Conservation (phyloP, 2,329 filamentous ascomycete species). For the Hypoxylon sp. region DNA sequence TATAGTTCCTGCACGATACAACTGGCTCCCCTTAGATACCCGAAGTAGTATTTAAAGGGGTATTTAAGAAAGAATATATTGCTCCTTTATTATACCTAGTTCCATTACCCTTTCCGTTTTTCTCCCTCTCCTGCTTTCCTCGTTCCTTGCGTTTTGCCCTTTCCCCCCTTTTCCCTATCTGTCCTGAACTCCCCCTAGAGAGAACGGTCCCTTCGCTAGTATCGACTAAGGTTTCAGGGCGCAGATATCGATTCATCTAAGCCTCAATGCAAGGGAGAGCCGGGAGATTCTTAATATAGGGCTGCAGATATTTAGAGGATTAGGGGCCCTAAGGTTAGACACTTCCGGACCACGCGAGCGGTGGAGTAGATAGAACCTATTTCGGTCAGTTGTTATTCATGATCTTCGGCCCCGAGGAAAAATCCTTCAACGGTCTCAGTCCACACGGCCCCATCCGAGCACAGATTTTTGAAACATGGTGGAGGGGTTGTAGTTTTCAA, state of each 20-base stretch:
- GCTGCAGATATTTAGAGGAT: not conserved
- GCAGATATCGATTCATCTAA: not conserved
- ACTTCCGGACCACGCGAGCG: not conserved
- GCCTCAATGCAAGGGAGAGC: not conserved
- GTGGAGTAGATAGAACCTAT: not conserved
- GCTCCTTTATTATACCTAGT: not conserved
- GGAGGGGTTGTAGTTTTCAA: not conserved
- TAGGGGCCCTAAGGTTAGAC: not conserved
- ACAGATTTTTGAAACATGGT: constrained; percentile 2
- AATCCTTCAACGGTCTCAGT: not conserved
- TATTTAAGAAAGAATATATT: not conserved
- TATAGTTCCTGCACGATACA: not conserved
- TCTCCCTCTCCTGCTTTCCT: not conserved
- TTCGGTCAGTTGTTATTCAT: not conserved
- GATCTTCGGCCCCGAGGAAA: not conserved
- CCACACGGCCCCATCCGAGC: not conserved
- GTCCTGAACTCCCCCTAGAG: not conserved
- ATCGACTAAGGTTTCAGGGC: not conserved
- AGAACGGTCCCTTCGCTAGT: not conserved
- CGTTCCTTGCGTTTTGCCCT: not conserved
- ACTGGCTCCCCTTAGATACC: not conserved
- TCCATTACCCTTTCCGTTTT: not conserved
- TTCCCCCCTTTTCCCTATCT: not conserved
- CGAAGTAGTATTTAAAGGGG: constrained; percentile 5
- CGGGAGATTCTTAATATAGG: not conserved